A percentile compares a stretch with the other conserved stretches of the same genome.
Evolutionary conservation across 202 grass and related monocot species (phyloP).

Genomic region (Cymbopogon flexuosus): DNA sequence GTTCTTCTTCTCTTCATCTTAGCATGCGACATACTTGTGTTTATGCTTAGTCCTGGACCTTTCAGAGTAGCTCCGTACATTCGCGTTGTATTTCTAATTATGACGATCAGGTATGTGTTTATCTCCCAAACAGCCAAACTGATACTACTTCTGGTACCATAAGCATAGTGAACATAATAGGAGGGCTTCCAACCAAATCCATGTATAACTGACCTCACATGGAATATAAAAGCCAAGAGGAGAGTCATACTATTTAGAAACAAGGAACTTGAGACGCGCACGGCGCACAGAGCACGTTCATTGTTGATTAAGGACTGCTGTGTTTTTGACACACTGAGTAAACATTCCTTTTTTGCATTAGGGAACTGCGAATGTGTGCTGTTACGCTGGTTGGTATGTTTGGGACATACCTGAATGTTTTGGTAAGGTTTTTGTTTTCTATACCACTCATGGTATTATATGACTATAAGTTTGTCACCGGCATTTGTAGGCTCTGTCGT

Average conservation of each 20-base stretch:
- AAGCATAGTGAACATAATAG: slow-evolving; percentile 10
- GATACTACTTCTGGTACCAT: slow-evolving; percentile 19
- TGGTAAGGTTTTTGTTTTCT: slow-evolving; percentile 59
- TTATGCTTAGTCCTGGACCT: slow-evolving; percentile 54
- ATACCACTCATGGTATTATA: slow-evolving; percentile 10
- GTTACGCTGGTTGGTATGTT: slow-evolving; percentile 73
- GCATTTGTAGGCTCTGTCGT: slow-evolving; percentile 63
- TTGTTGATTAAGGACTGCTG: slow-evolving; percentile 12
- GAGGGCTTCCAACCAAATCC: slow-evolving; percentile 1
- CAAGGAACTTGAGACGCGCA: background rate
- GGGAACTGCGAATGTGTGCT: slow-evolving; percentile 76
- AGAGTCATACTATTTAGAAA: background rate
- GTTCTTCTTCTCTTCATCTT: slow-evolving; percentile 80
- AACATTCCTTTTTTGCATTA: slow-evolving; percentile 36
- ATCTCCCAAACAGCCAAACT: slow-evolving; percentile 13
- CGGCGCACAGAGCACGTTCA: background rate
- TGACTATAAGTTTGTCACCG: background rate
- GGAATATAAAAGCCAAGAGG: background rate
- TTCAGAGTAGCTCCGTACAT: slow-evolving; percentile 89
- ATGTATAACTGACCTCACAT: background rate
- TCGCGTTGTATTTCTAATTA: slow-evolving; percentile 70
- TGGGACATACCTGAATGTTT: slow-evolving; percentile 82
- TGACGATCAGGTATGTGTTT: slow-evolving; percentile 70
- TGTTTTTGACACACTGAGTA: slow-evolving; percentile 25
- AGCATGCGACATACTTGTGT: slow-evolving; percentile 74